Evolutionary conservation across 1,139 yeast genomes (phyloP), one percentile per base, ranked within the genome.

Genomic region (Yamadazyma songkhlaensis): DNA sequence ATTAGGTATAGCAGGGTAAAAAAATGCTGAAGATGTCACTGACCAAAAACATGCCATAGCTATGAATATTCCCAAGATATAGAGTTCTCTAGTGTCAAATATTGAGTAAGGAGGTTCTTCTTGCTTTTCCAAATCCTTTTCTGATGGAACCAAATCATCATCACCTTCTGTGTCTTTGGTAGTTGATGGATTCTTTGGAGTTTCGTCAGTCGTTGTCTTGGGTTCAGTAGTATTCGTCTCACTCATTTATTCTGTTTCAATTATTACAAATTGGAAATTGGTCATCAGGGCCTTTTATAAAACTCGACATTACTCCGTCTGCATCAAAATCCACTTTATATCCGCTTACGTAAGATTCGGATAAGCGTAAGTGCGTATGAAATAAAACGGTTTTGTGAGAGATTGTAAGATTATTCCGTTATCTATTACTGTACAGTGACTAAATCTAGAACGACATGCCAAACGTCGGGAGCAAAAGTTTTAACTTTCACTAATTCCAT

Each of bases 391-490:
- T 17, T 17, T 4, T 17, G 20, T 4, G 6, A 17, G 6, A 17
- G 6, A 17, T n/a, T n/a, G n/a, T n/a, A 6, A 6, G 20, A 4
- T 6, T 4, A 17, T 4, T 17, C 20, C 20, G 6, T 17, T 17
- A 17, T 17, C 20, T 17, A 17, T 17, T 17, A 17, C 20, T 17
- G 11, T 23, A 15, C 14, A 10, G 6, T 13, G 17, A 17, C 12
- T 8, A 72, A 60, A 47, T 84, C 95, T 3, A 77, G 70, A 25
- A 85, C 86, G 5, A 84, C 63, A 50, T 87, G 96, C 84, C 87
- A 83, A 2, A 87, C 77, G 35, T 83, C 94, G 0, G 96, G 96
- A 0, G 96, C 95, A 67, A 81, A 88, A 0, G 92, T 84, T 60
- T 87, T 87, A 39, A 88, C 84, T 47, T 67, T 76, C 43, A 82